phyloP scores from a whole-genome alignment of 2,329 filamentous ascomycete species.

The Nectriaceae sp. region DNA sequence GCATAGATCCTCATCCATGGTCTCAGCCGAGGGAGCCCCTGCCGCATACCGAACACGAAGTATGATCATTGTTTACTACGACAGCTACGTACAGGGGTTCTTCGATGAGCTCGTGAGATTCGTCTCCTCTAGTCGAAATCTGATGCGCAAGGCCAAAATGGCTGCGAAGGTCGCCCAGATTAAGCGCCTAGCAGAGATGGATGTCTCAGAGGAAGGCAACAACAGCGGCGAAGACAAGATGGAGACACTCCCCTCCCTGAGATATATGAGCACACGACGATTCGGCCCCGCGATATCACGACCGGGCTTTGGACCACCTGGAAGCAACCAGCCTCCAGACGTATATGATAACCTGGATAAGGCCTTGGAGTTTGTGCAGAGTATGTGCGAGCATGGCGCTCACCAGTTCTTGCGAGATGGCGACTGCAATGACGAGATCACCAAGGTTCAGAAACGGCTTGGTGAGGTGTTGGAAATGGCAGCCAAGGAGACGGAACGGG shows the following conservation, averaged over 20 bases:
- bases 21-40: constrained; percentile 49
- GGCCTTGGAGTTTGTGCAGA: constrained; percentile 76
- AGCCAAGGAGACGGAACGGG: constrained; percentile 58
- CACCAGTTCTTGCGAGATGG: constrained; percentile 89
- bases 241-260: constrained; percentile 40
- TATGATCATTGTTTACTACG: constrained; percentile 89
- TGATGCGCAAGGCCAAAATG: constrained; percentile 87
- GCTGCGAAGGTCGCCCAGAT: constrained; percentile 72
- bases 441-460: constrained; percentile 67
- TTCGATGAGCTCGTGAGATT: constrained; percentile 84
- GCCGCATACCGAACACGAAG: constrained; percentile 68
- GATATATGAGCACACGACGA: constrained; percentile 42
- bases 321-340: constrained; percentile 38
- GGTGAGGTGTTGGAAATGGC: constrained; percentile 63
- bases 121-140: constrained; percentile 77
- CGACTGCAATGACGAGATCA: constrained; percentile 77
- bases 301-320: constrained; percentile 23
- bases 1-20: constrained; percentile 52
- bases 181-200: constrained; percentile 59
- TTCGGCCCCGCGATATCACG: constrained; percentile 30
- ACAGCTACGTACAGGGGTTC: constrained; percentile 79
- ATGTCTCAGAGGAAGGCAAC: constrained; percentile 53
- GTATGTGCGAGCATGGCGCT: constrained; percentile 80
- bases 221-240: constrained; percentile 36
- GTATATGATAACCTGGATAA: constrained; percentile 77